phyloP scores from a whole-genome alignment of 305 asterid species.

The Fraxinus sp. region DNA sequence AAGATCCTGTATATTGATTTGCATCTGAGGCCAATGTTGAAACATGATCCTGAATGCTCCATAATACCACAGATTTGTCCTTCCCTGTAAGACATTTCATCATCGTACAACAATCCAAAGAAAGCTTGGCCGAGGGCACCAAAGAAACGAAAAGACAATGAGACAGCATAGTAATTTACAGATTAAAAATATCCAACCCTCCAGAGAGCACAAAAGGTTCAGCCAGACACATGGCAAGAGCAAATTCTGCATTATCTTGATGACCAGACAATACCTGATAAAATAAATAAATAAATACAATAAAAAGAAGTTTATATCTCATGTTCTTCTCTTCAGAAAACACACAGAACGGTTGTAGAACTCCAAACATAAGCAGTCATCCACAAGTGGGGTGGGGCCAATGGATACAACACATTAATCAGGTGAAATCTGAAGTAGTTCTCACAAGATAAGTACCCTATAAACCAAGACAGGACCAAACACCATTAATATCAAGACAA shows the following conservation, averaged over 20 bases:
- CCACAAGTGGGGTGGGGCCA: not conserved
- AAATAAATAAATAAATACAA: not conserved
- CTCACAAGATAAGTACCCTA: not conserved
- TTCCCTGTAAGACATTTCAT: constrained; percentile 56
- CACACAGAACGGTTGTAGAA: not conserved
- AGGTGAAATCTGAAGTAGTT: not conserved
- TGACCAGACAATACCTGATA: constrained; percentile 79
- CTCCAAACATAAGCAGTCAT: not conserved
- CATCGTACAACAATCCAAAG: constrained; percentile 10
- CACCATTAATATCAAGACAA: not conserved
- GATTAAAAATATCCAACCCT: constrained; percentile 44
- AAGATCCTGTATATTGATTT: constrained; percentile 51
- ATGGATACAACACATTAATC: not conserved
- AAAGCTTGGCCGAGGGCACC: not conserved
- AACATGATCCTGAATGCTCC: constrained; percentile 95
- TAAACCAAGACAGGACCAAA: not conserved
- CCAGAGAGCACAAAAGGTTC: constrained; percentile 98
- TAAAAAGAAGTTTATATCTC: not conserved
- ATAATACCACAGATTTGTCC: constrained; percentile 88
- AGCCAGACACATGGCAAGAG: constrained; percentile 89
- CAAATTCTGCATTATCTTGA: constrained; percentile 94
- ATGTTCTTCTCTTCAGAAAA: constrained; percentile 1
- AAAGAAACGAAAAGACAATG: not conserved
- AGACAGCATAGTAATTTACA: not conserved
- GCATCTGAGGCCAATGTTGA: constrained; percentile 71